Percentiles rank a stretch among this genome's conserved stretches.
These are phyloP conservation scores for Didymella glomerata DNA, from an alignment of 2,329 filamentous ascomycete species.

Conservation along the genomic window DNA sequence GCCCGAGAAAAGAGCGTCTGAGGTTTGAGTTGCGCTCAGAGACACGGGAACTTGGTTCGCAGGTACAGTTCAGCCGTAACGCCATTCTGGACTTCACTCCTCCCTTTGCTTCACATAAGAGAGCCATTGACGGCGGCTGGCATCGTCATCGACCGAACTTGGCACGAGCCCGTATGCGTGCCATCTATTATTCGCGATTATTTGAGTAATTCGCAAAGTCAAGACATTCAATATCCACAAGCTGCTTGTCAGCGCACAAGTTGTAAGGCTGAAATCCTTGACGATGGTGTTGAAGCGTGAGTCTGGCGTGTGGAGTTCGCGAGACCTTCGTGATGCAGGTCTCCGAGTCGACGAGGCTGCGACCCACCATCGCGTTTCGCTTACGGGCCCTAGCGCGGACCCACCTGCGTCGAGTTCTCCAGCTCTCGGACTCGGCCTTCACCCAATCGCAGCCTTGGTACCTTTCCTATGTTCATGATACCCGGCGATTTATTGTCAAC, in stretches of 20 bases:
- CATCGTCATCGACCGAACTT: slow-evolving; percentile 4
- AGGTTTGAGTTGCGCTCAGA: neutral
- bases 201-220: neutral
- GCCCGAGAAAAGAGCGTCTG: slow-evolving; percentile 1
- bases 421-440: slow-evolving; percentile 15
- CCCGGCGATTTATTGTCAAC: slow-evolving; percentile 24
- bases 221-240: neutral
- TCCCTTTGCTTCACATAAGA: slow-evolving; percentile 23
- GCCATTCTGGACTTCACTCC: slow-evolving; percentile 13
- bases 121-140: slow-evolving; percentile 8
- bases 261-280: neutral
- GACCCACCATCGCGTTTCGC: slow-evolving; percentile 20
- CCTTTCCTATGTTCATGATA: slow-evolving; percentile 33
- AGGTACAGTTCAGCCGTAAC: neutral
- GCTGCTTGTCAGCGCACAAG: neutral
- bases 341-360: slow-evolving; percentile 19
- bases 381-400: slow-evolving; percentile 18
- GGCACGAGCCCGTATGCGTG: neutral
- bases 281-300: slow-evolving; percentile 4
- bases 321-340: slow-evolving; percentile 24
- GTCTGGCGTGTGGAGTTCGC: slow-evolving; percentile 19
- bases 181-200: neutral
- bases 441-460: slow-evolving; percentile 19
- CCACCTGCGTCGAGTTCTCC: slow-evolving; percentile 26
- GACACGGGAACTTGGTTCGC: neutral